Evolutionary conservation across 805 yeast species (phyloP), one percentile per base, ranked within the genome.

Genomic region (Yarrowia sp.): DNA sequence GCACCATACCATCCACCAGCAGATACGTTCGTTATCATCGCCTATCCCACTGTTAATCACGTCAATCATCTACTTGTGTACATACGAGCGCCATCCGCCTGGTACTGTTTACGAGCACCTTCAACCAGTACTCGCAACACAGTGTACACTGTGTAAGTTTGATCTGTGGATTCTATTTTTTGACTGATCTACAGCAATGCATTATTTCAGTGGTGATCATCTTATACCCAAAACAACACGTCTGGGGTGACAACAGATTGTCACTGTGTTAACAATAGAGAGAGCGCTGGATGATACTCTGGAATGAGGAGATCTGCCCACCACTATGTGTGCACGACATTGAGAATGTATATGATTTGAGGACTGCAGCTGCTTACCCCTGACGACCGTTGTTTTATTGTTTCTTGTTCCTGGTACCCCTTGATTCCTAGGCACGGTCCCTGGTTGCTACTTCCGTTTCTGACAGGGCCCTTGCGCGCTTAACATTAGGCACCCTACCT

Each of bases 191-290:
- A 51, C 58, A 51, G 40, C 58, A 51, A 51, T 51, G 41, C 58
- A 33, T 41, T 9, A n/a, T 33, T 51, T 35, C 58, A 40, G 58
- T 51, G 41, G 33, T 9, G 58, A 51, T 51, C 58, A 10, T 21
- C 58, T 16, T n/a, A 3, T n/a, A 33, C 58, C 41, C 58, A 51
- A 51, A 51, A 33, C 58, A 51, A 51, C 58, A 51, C 58, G 58
- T 51, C 58, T 35, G 58, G 58, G 58, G 58, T 33, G 58, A 51
- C 33, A 41, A 21, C 56, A 49, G 9, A 4, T 16, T 1, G 21
- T 14, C 40, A 10, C 19, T 4, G 30, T 7, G 21, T 16, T 11
- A 30, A 17, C 22, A 8, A 46, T 21, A 17, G 30, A 28, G 28
- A 19, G 19, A 11, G n/a, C 1, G 54, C 58, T 51, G 58, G 58